Evolutionary conservation across 1,284 basidiomycete species (phyloP).

Genomic region (Malassezia dermatis): DNA sequence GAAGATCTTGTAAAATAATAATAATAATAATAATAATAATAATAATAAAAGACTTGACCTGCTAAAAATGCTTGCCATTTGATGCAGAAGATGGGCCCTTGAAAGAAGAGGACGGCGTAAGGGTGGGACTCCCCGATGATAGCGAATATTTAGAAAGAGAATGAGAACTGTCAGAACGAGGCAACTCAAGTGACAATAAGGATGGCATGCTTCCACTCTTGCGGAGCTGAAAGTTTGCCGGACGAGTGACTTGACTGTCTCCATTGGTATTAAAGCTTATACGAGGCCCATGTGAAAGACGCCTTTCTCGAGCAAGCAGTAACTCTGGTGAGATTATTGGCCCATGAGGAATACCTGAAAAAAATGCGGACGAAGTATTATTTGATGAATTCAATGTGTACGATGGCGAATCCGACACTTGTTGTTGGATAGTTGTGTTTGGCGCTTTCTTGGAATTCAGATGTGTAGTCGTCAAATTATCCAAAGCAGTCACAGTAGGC

Average conservation of each 20-base stretch:
- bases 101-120: background rate
- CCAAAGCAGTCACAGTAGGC: background rate
- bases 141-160: slow-evolving; percentile 15
- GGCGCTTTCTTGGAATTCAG: background rate
- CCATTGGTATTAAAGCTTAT: background rate
- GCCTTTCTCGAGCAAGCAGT: background rate
- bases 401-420: background rate
- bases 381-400: background rate
- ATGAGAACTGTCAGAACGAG: slow-evolving; percentile 6
- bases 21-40: too few species aligned
- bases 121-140: background rate
- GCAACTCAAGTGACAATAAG: slow-evolving; percentile 5
- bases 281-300: background rate
- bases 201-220: slow-evolving; percentile 11
- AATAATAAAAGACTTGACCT: background rate
- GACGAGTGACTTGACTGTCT: background rate
- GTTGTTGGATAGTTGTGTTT: background rate
- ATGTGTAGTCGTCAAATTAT: background rate
- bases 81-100: background rate
- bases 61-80: background rate
- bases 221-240: background rate
- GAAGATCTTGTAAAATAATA: background rate
- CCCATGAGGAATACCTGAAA: background rate
- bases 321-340: background rate
- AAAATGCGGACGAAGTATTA: background rate